Percentiles rank a stretch among this genome's conserved stretches.
These are phyloP conservation scores for Leccinum obscurum DNA, from an alignment of 768 basidiomycete genomes.

Conservation along the genomic window DNA sequence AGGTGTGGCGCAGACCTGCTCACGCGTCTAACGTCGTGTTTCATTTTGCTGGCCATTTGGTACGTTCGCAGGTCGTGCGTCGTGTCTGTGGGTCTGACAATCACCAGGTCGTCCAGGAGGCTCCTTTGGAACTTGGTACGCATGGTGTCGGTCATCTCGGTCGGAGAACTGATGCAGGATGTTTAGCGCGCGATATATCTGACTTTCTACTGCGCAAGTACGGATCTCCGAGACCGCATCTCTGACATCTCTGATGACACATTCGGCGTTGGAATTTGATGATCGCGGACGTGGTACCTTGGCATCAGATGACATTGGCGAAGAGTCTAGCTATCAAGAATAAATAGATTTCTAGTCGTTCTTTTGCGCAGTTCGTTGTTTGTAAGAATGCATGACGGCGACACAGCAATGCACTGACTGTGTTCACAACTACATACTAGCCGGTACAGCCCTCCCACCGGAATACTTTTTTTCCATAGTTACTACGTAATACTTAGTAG, in stretches of 20 bases:
- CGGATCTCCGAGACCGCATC: constrained; percentile 2
- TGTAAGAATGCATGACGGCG: background rate
- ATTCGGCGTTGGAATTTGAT: background rate
- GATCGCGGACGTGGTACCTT: background rate
- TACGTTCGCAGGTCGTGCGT: constrained; percentile 14
- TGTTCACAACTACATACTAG: background rate
- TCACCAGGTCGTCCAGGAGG: constrained; percentile 29
- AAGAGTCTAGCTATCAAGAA: background rate
- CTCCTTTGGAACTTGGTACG: constrained; percentile 32
- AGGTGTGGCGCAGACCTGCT: constrained; percentile 32
- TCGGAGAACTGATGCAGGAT: background rate
- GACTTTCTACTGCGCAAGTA: constrained; percentile 23
- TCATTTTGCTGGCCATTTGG: constrained; percentile 30
- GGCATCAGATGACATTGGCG: background rate
- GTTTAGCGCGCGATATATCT: constrained; percentile 27
- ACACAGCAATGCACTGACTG: background rate
- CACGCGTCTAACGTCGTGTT: constrained; percentile 33
- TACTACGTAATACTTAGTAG: background rate
- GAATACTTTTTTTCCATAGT: background rate
- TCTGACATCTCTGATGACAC: background rate
- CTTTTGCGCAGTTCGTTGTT: background rate
- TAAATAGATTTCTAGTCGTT: background rate
- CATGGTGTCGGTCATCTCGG: background rate
- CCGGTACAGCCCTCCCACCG: constrained; percentile 1
- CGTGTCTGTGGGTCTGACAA: background rate